A percentile compares a stretch with the other conserved stretches of the same genome.
These are phyloP conservation scores for Ustulina deusta DNA, from an alignment of 2,329 filamentous ascomycete species.

Conservation along the genomic window DNA sequence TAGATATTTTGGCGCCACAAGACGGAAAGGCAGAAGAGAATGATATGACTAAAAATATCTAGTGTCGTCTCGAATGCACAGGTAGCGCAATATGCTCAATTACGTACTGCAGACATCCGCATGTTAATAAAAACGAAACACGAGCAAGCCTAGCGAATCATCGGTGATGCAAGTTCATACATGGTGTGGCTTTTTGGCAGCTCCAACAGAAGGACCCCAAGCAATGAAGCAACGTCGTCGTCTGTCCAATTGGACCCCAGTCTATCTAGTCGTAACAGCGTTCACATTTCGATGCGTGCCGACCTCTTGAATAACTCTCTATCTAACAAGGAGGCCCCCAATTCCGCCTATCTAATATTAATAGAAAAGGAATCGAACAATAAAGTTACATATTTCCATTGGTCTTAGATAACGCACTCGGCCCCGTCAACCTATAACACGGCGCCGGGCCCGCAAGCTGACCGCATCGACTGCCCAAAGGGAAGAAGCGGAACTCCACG, in stretches of 20 bases:
- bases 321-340: not conserved
- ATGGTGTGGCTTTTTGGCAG: not conserved
- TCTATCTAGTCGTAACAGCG: not conserved
- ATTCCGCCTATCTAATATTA: slow-evolving; percentile 15
- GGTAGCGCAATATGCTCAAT: no score
- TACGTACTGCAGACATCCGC: not conserved
- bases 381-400: slow-evolving; percentile 38
- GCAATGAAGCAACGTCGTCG: slow-evolving; percentile 1
- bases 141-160: not conserved
- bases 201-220: no score
- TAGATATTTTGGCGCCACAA: no score
- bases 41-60: no score
- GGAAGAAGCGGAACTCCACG: slow-evolving; percentile 29
- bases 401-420: slow-evolving; percentile 37
- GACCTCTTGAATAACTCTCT: slow-evolving; percentile 9
- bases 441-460: slow-evolving; percentile 34
- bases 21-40: no score
- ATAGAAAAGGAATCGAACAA: slow-evolving; percentile 21
- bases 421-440: slow-evolving; percentile 34
- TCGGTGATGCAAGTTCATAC: not conserved
- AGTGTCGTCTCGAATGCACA: no score
- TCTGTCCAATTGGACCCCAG: not conserved
- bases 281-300: not conserved
- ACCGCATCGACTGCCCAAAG: slow-evolving; percentile 34
- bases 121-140: not conserved